Base-by-base conservation (phyloP, 257 asterid species). In the Sherardia arvensis region DNA sequence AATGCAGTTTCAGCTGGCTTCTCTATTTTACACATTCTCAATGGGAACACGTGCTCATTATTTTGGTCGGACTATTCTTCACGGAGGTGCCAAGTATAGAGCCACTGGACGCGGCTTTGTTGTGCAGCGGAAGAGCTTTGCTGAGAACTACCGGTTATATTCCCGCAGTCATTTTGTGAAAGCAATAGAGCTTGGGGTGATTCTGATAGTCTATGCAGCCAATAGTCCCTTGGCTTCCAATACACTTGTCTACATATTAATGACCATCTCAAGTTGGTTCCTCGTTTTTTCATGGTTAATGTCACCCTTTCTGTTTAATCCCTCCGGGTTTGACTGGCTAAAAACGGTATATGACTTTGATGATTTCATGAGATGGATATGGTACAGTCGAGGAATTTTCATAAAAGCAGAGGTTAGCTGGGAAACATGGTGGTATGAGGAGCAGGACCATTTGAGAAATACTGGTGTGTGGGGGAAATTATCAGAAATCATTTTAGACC, bases 371-470 rank as follows among this genome's bases (percentile, higher is more conserved):
- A 81, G 69, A 60, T 91, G 98, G 98, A 61, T 91, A 64, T 87
- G 96, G 97, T 89, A 74, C 72, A 83, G 47, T 55, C 71, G 76
- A 18, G 98, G 96, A 32, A 84, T 89, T 70, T 71, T 92, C 40
- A 81, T 78, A 57, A 92, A 80, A 81, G 80, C 97, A 8, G 97
- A 90, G 25, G 88, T 75, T 61, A 85, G 97, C 73, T 90, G 97
- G 97, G 97, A 90, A 71, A 83, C 87, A 15, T 90, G 97, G 97
- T 90, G 97, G 97, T 87, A 90, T 3, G 95, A 90, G 72, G 97
- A 90, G 61, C 97, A 89, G 70, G 95, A 86, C 55, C 97, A 91
- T 73, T 79, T 91, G 74, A 80, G 94, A 75, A 84, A 90, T 48
- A 92, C 99, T 23, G 96, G 99, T 23, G 87, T 92, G 15, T 92